These are phyloP conservation scores for Colletotrichum endophyticum DNA, from an alignment of 2,329 filamentous ascomycete species.

Conservation along the genomic window DNA sequence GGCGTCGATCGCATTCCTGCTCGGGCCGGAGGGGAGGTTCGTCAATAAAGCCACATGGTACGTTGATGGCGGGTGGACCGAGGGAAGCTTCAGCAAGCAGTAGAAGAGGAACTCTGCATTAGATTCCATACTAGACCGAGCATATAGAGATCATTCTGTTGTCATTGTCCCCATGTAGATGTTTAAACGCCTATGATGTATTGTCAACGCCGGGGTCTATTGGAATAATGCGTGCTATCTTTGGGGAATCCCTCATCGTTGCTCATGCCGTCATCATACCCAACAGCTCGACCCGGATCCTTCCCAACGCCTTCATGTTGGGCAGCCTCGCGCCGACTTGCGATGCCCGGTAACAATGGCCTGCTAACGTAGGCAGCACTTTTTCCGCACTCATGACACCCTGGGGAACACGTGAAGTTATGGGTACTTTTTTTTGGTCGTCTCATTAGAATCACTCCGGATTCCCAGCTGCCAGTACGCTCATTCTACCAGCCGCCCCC, in stretches of 20 bases:
- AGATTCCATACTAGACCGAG: neutral
- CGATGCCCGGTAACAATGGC: neutral
- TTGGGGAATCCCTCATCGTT: neutral
- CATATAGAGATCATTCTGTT: neutral
- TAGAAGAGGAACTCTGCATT: neutral
- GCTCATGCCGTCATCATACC: neutral
- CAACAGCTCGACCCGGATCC: neutral
- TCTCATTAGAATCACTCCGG: constrained; percentile 16
- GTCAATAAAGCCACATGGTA: constrained; percentile 26
- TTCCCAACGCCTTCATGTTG: neutral
- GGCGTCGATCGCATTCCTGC: constrained; percentile 31
- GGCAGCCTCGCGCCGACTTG: neutral
- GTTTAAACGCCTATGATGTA: neutral
- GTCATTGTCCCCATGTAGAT: constrained; percentile 26
- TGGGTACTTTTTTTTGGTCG: constrained; percentile 15
- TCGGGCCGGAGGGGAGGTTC: constrained; percentile 35
- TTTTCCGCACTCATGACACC: neutral
- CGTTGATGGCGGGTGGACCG: constrained; percentile 39
- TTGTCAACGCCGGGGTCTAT: neutral
- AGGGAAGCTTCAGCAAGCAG: constrained; percentile 33
- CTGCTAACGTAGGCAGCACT: neutral
- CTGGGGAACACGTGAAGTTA: neutral
- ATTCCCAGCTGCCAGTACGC: constrained; percentile 21
- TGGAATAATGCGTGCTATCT: neutral
- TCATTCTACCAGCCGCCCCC: constrained; percentile 21